Evolutionary conservation across 73 alveolate species (phyloP).

Genomic region (Urostyla sp.): DNA sequence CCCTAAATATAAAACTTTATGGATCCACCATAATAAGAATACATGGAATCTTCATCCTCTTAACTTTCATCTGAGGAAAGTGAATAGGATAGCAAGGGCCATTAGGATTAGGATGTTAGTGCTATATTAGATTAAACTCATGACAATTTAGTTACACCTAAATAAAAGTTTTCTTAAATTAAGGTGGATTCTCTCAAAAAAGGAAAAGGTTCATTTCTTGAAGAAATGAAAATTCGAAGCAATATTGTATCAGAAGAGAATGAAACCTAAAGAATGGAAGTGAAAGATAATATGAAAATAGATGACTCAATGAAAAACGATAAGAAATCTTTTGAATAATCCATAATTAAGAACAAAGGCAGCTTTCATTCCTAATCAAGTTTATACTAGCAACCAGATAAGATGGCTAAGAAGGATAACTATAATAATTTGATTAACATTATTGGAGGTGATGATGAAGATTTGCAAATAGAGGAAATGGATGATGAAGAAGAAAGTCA

Average conservation of each 20-base stretch:
- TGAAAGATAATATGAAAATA: slow-evolving; percentile 22
- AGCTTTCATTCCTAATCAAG: not conserved
- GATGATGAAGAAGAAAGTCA: slow-evolving; percentile 24
- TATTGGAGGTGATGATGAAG: slow-evolving; percentile 18
- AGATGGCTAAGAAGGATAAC: slow-evolving; percentile 45
- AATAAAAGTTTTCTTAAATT: slow-evolving; percentile 16
- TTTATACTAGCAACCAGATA: slow-evolving; percentile 13
- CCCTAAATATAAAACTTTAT: not conserved
- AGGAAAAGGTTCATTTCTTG: slow-evolving; percentile 33
- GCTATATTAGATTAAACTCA: not conserved
- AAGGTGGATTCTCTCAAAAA: slow-evolving; percentile 42
- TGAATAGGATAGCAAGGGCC: not conserved
- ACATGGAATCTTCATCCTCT: not conserved
- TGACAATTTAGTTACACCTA: slow-evolving; percentile 40
- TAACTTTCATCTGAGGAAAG: not conserved
- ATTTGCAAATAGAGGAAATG: not conserved
- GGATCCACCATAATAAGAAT: not conserved
- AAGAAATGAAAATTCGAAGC: slow-evolving; percentile 42
- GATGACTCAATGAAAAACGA: not conserved
- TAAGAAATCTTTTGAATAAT: not conserved
- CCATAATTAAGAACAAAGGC: not conserved
- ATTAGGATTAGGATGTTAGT: not conserved
- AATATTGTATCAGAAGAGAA: slow-evolving; percentile 20
- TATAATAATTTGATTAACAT: slow-evolving; percentile 17
- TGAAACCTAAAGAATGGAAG: slow-evolving; percentile 17